These are phyloP conservation scores for Anaeromyces robustus DNA, from an alignment of 192 early-diverging fungal species.

Conservation along the genomic window DNA sequence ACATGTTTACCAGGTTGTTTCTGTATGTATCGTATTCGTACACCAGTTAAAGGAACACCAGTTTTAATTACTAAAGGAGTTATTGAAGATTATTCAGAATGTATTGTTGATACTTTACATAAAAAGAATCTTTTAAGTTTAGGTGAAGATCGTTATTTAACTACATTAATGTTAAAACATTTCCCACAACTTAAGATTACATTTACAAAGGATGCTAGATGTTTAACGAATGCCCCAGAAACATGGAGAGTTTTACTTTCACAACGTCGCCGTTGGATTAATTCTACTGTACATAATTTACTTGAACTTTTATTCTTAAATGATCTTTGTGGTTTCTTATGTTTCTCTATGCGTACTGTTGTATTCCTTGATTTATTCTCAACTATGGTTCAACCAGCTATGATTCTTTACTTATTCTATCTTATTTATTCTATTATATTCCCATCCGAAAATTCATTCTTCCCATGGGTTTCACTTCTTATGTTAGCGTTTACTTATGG, in stretches of 20 bases:
- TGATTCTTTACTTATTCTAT: constrained; percentile 57
- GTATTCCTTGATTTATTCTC: constrained; percentile 87
- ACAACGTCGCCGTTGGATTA: constrained; percentile 99
- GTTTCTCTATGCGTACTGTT: constrained; percentile 94
- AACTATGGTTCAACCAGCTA: constrained; percentile 87
- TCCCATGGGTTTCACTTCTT: constrained; percentile 67
- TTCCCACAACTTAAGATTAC: constrained; percentile 92
- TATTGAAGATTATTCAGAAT: constrained; percentile 86
- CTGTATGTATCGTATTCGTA: constrained; percentile 94
- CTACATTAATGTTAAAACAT: constrained; percentile 92
- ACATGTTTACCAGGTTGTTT: constrained; percentile 98
- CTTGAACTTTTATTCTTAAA: constrained; percentile 84
- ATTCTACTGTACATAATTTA: constrained; percentile 97
- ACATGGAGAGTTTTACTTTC: constrained; percentile 84
- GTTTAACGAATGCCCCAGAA: constrained; percentile 88
- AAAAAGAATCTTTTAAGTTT: constrained; percentile 96
- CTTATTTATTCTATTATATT: constrained; percentile 57
- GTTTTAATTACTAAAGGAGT: constrained; percentile 76
- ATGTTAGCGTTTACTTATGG: constrained; percentile 81
- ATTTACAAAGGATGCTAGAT: constrained; percentile 83
- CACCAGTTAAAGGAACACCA: constrained; percentile 75
- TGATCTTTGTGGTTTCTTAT: constrained; percentile 92
- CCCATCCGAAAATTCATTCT: constrained; percentile 31
- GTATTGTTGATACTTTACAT: constrained; percentile 90
- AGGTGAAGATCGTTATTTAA: constrained; percentile 97